phyloP scores from a whole-genome alignment of 768 basidiomycete genomes.

The Tulasnella sp. region DNA sequence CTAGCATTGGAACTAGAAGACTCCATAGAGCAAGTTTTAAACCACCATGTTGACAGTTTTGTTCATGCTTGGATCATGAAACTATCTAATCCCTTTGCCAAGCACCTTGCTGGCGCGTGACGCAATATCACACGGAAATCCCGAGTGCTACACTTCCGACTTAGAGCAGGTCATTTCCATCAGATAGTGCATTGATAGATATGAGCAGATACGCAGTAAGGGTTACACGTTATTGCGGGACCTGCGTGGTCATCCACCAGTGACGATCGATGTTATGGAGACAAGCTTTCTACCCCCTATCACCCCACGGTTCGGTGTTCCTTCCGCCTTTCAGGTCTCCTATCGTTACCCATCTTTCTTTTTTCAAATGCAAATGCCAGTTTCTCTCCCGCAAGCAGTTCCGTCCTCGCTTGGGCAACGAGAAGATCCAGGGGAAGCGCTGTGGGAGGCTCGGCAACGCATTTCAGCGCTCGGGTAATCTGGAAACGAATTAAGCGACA shows the following conservation, averaged over 20 bases:
- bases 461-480: constrained; percentile 54
- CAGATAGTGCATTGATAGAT: too few species aligned
- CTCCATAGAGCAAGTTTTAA: not conserved
- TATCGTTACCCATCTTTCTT: not conserved
- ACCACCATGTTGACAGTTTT: not conserved
- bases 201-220: not conserved
- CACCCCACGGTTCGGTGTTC: constrained; percentile 12
- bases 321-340: not conserved
- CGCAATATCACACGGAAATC: not conserved
- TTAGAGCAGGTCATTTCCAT: too few species aligned
- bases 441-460: constrained; percentile 49
- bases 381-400: constrained; percentile 67
- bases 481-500: constrained; percentile 32
- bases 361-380: constrained; percentile 49
- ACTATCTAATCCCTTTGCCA: not conserved
- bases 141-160: not conserved
- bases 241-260: too few species aligned
- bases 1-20: not conserved
- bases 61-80: not conserved
- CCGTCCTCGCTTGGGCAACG: constrained; percentile 56
- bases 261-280: not conserved
- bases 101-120: not conserved
- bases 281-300: not conserved
- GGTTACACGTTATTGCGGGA: not conserved
- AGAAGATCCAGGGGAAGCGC: constrained; percentile 47